Conservation (phyloP, 495 filamentous ascomycete genomes). For the Schizothecium vesticola region DNA sequence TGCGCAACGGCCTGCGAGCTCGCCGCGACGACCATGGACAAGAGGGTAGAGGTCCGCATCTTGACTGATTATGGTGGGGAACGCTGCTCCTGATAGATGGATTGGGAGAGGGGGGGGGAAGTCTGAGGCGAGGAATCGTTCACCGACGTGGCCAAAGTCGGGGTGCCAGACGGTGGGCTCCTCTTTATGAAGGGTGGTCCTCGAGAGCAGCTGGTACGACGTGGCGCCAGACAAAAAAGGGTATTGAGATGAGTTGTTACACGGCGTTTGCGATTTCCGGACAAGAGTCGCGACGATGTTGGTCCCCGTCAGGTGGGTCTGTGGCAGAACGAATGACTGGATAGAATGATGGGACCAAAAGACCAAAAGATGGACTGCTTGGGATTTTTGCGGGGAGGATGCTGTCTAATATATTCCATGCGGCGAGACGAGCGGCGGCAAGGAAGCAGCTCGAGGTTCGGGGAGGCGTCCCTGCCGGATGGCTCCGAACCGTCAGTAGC, state of each 20-base stretch:
- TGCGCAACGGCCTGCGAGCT: constrained; percentile 20
- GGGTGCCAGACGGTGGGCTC: not conserved
- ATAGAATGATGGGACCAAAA: not conserved
- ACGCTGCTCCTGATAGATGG: not conserved
- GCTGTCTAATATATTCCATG: not conserved
- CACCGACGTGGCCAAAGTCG: not conserved
- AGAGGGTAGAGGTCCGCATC: constrained; percentile 20
- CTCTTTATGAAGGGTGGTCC: not conserved
- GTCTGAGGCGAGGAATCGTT: not conserved
- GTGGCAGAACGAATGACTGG: not conserved
- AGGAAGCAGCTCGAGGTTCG: not conserved
- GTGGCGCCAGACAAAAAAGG: not conserved
- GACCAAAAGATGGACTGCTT: not conserved
- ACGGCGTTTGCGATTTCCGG: not conserved
- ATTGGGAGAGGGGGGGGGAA: not conserved
- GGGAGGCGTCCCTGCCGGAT: not conserved
- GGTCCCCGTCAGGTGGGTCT: not conserved
- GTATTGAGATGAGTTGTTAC: not conserved
- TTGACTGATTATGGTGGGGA: constrained; percentile 1
- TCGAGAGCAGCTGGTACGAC: not conserved
- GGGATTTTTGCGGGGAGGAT: not conserved
- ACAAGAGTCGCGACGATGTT: not conserved
- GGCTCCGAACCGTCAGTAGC: not conserved
- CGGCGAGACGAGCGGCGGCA: not conserved
- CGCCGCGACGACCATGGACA: constrained; percentile 25